A percentile compares a stretch with the other conserved stretches of the same genome.
phyloP scores from a whole-genome alignment of 1,139 yeast genomes.

The Pneumocystis carinii region DNA sequence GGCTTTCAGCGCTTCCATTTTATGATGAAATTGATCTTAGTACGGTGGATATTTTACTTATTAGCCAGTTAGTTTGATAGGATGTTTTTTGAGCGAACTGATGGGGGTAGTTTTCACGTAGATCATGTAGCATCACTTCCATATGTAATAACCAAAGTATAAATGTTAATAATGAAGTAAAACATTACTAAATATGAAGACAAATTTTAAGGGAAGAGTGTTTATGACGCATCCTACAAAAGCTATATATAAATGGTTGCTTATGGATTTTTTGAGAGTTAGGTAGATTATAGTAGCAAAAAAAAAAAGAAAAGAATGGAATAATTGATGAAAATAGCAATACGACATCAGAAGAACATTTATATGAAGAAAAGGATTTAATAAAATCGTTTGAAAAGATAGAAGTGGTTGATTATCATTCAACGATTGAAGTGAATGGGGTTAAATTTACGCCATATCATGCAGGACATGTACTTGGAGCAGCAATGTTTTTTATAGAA shows the following conservation, averaged over 20 bases:
- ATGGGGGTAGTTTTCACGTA: constrained; percentile 45
- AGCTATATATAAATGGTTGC: constrained; percentile 89
- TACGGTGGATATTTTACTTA: constrained; percentile 68
- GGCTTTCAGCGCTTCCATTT: constrained; percentile 81
- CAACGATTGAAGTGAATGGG: constrained; percentile 87
- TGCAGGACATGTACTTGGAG: constrained; percentile 98
- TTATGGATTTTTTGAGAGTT: constrained; percentile 87
- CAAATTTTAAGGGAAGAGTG: constrained; percentile 84
- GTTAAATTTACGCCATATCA: constrained; percentile 93
- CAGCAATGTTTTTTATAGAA: constrained; percentile 93
- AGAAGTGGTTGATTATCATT: constrained; percentile 89
- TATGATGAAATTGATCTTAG: constrained; percentile 88
- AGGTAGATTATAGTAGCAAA: constrained; percentile 26
- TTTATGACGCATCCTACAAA: constrained; percentile 99
- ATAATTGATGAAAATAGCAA: constrained; percentile 30
- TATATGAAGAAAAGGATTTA: constrained; percentile 84
- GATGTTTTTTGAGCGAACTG: not conserved
- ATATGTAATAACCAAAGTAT: constrained; percentile 51
- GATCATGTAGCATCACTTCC: constrained; percentile 98
- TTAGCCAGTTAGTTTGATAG: constrained; percentile 41
- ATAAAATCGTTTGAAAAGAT: constrained; percentile 74
- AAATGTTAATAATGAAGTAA: too few relatives aligned
- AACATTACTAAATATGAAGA: constrained; percentile 39
- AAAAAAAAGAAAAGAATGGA: not conserved
- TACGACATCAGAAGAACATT: constrained; percentile 30